These are phyloP conservation scores for Zygoascus hellenicus DNA, from an alignment of 1,139 yeast genomes.

Conservation along the genomic window DNA sequence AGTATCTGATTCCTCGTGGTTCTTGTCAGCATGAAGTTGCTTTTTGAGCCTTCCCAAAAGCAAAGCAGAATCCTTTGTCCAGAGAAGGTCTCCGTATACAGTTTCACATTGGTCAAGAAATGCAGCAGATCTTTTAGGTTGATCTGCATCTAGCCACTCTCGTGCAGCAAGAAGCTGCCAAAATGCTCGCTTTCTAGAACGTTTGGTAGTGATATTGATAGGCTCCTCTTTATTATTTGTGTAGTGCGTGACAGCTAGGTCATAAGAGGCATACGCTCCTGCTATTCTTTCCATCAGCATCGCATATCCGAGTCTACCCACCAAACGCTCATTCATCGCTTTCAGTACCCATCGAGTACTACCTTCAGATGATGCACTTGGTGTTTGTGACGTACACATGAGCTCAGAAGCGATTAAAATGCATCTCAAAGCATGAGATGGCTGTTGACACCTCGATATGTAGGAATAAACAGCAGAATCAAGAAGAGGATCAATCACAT, in stretches of 20 bases:
- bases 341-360: conserved; percentile 36
- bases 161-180: conserved; percentile 75
- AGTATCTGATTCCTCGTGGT: background rate
- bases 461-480: conserved; percentile 61
- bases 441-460: conserved; percentile 58
- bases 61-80: conserved; percentile 26
- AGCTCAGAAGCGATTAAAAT: conserved; percentile 37
- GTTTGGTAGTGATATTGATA: conserved; percentile 24
- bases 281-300: conserved; percentile 47
- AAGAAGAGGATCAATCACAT: conserved; percentile 57
- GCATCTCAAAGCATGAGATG: conserved; percentile 53
- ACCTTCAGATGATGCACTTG: conserved; percentile 32
- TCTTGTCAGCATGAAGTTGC: background rate
- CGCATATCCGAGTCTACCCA: conserved; percentile 38
- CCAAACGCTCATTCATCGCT: conserved; percentile 33
- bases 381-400: conserved; percentile 27
- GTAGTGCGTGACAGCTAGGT: conserved; percentile 14
- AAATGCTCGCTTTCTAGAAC: conserved; percentile 67
- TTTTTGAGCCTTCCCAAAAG: conserved; percentile 20
- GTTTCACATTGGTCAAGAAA: conserved; percentile 26
- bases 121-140: conserved; percentile 20
- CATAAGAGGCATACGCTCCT: conserved; percentile 36
- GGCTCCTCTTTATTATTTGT: background rate
- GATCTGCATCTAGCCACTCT: conserved; percentile 49
- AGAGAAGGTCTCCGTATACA: conserved; percentile 23